A percentile compares a stretch with the other conserved stretches of the same genome.
Evolutionary conservation across 2,329 filamentous ascomycete species (phyloP).

Genomic region (Alternaria infectoria): DNA sequence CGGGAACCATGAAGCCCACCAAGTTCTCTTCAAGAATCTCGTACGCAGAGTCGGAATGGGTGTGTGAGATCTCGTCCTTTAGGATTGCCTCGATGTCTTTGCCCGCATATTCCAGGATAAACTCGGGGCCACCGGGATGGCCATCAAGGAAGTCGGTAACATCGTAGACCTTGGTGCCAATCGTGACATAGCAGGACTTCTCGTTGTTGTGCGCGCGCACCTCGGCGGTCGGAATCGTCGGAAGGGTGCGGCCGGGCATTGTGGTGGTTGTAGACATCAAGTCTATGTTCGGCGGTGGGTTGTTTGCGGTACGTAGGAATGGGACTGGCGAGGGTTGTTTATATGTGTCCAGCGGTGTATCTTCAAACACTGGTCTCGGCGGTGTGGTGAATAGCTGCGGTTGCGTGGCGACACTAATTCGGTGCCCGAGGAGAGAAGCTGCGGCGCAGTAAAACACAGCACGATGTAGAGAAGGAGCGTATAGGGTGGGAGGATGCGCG

Average conservation of each 20-base stretch:
- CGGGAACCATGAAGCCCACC: conserved; percentile 76
- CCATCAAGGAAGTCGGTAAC: conserved; percentile 88
- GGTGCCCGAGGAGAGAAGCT: neutral
- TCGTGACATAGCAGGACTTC: conserved; percentile 90
- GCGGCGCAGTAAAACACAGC: neutral
- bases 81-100: conserved; percentile 85
- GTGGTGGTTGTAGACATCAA: conserved; percentile 29
- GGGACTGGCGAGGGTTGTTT: neutral
- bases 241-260: conserved; percentile 83
- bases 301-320: neutral
- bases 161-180: conserved; percentile 92
- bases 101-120: conserved; percentile 88
- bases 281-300: neutral
- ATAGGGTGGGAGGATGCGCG: conserved; percentile 12
- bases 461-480: conserved; percentile 20
- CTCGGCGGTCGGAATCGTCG: conserved; percentile 80
- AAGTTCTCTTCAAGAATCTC: conserved; percentile 89
- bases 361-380: neutral
- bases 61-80: conserved; percentile 81
- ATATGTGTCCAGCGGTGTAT: neutral
- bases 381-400: conserved; percentile 1
- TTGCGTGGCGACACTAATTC: neutral
- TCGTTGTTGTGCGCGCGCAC: conserved; percentile 79
- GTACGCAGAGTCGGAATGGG: conserved; percentile 91
- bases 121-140: conserved; percentile 87